A percentile compares a stretch with the other conserved stretches of the same genome.
Evolutionary conservation across 345 rosid species (phyloP).

Genomic region (Lepidium sativum): DNA sequence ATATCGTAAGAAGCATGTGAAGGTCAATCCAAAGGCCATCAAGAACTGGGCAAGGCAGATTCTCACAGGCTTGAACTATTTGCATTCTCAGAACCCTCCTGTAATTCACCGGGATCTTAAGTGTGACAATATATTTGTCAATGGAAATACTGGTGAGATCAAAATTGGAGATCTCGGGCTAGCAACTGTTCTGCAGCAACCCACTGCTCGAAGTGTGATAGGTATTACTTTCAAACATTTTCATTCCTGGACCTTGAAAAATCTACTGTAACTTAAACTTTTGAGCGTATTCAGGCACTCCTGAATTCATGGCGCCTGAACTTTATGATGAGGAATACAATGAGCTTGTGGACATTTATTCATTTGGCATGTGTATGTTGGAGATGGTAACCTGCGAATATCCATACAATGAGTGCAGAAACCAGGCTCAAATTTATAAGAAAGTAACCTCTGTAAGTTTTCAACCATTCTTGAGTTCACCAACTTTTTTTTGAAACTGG

Average conservation of each 20-base stretch:
- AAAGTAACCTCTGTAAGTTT: slow-evolving; percentile 63
- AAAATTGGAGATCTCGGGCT: slow-evolving; percentile 89
- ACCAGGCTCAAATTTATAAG: slow-evolving; percentile 73
- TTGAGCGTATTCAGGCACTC: slow-evolving; percentile 51
- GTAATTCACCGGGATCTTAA: slow-evolving; percentile 83
- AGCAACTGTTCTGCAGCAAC: slow-evolving; percentile 71
- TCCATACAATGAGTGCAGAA: slow-evolving; percentile 74
- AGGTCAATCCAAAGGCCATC: slow-evolving; percentile 63
- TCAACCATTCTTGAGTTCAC: background rate
- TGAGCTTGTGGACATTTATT: slow-evolving; percentile 77
- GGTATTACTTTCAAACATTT: slow-evolving; percentile 28
- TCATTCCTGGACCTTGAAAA: background rate
- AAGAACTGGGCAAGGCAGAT: slow-evolving; percentile 88
- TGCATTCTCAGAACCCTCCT: slow-evolving; percentile 60
- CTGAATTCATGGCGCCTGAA: slow-evolving; percentile 98
- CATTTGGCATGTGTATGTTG: slow-evolving; percentile 88
- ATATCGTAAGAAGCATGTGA: slow-evolving; percentile 66
- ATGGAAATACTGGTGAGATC: slow-evolving; percentile 78
- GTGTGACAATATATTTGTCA: slow-evolving; percentile 79
- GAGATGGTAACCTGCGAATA: slow-evolving; percentile 89
- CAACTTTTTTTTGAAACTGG: background rate
- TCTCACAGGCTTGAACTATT: slow-evolving; percentile 53
- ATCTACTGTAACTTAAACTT: background rate
- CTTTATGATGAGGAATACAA: slow-evolving; percentile 82
- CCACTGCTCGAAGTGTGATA: slow-evolving; percentile 71